Evolutionary conservation across 768 basidiomycete species (phyloP), one percentile per base, ranked within the genome.

Genomic region (Suillus fuscotomentosus): DNA sequence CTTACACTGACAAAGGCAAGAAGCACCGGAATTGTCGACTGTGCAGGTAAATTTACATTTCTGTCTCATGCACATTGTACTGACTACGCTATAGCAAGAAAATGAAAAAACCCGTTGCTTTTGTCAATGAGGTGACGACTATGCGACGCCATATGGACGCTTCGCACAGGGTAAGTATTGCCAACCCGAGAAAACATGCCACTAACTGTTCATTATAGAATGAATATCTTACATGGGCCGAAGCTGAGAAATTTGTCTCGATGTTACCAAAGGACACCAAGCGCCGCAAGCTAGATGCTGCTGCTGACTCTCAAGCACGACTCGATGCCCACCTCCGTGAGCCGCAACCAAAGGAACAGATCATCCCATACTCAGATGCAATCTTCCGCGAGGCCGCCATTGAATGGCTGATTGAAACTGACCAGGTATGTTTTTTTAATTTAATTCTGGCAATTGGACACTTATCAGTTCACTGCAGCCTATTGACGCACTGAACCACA

Each of bases 401-500:
- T 36, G 68, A 80, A 56, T 81, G 80, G 80, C 68, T 81, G 4
- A 68, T 78, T 34, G 66, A 67, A 17, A 80, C 79, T 10, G 72
- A 80, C 65, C 79, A 81, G 75, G 79, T 80, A 64, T 10, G 15
- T 41, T 63, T 62, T 14, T 27, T 14, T 15, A 24, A 24, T 24
- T 24, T 24, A 27, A 27, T 27, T 27, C 27, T 27, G 2, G 27
- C 27, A 27, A 27, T 27, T 27, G 27, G 27, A 27, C 27, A 27
- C 27, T 27, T 27, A 27, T 27, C 27, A 27, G 27, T 27, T 27
- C 27, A 27, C 27, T 27, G 27, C 27, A 27, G 27, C 27, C 27
- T 27, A 27, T 27, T 27, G 27, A 27, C 27, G 27, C 27, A 27
- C 27, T 27, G 2, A 27, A 27, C 27, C 27, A 27, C 27, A 27